Evolutionary conservation across 768 basidiomycete genomes (phyloP), one percentile per base, ranked within the genome.

Genomic region (Amanita rubescens): DNA sequence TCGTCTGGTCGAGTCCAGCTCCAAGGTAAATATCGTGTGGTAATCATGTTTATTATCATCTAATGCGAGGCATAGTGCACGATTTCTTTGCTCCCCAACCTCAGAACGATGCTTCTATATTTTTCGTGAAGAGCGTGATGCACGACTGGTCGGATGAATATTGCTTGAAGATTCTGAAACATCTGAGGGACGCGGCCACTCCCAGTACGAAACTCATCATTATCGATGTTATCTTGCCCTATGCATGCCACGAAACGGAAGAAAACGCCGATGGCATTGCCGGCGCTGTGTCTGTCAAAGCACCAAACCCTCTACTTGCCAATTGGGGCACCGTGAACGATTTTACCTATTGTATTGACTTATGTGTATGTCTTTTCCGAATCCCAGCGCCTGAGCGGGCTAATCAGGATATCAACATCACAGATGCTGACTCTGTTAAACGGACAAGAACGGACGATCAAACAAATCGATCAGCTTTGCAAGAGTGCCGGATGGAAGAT

Each of bases 361-460:
- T 74, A 22, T 61, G 51, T 19, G 73, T 73, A 58, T 24, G 72
- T 66, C 10, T 12, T 22, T 17, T 5, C 19, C 17, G 15, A 10
- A 7, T 22, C 17, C n/a, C 11, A 20, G n/a, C n/a, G n/a, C n/a
- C n/a, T n/a, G n/a, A n/a, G n/a, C n/a, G n/a, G n/a, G n/a, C n/a
- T n/a, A n/a, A n/a, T n/a, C n/a, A n/a, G n/a, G n/a, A n/a, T n/a
- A n/a, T n/a, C n/a, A n/a, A n/a, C n/a, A n/a, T n/a, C n/a, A n/a
- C 50, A 76, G 74, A 75, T 76, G 74, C 63, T 74, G 46, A 51
- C 68, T 1, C 46, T 68, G 30, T 71, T 66, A 58, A 74, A 73
- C 49, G 65, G 67, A 1, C 68, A 70, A 48, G 74, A 75, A 51
- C 66, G 75, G 10, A 75, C 72, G 0, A 58, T 69, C 17, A 55